Percentiles rank a stretch among this genome's conserved stretches.
Conservation (phyloP, 164 flowering plant species). For the Annona squamosa region DNA sequence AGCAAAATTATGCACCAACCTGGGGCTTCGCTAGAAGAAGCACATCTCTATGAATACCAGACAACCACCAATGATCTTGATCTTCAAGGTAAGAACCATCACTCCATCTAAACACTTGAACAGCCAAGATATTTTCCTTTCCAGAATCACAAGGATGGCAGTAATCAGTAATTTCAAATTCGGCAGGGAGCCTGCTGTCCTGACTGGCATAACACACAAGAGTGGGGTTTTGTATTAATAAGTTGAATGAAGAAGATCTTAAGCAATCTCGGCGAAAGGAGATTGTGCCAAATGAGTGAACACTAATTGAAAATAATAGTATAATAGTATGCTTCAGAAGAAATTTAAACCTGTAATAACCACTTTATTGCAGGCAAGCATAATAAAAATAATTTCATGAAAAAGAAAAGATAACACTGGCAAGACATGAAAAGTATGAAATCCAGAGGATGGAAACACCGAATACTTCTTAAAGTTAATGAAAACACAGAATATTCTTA, state of each 20-base stretch:
- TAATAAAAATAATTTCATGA: too few relatives aligned
- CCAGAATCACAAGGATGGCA: conserved; percentile 66
- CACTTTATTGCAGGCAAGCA: background rate
- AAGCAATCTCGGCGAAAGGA: background rate
- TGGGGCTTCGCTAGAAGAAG: conserved; percentile 87
- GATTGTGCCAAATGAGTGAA: background rate
- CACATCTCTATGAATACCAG: conserved; percentile 97
- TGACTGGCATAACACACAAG: conserved; percentile 50
- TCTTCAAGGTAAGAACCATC: conserved; percentile 99
- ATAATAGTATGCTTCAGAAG: background rate
- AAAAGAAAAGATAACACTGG: background rate
- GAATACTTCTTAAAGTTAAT: too few relatives aligned
- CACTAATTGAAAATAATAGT: background rate
- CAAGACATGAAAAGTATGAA: background rate
- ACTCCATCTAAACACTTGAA: conserved; percentile 96
- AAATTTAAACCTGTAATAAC: too few relatives aligned
- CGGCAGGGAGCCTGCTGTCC: conserved; percentile 96
- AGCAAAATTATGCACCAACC: conserved; percentile 36
- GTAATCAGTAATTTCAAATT: conserved; percentile 86
- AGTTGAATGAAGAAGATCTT: background rate
- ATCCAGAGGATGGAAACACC: too few relatives aligned
- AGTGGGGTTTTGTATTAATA: conserved; percentile 5
- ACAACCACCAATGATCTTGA: conserved; percentile 99
- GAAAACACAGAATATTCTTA: too few relatives aligned
- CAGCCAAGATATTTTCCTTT: conserved; percentile 72